Conservation (phyloP, 768 basidiomycete species). For the Russula virescens region DNA sequence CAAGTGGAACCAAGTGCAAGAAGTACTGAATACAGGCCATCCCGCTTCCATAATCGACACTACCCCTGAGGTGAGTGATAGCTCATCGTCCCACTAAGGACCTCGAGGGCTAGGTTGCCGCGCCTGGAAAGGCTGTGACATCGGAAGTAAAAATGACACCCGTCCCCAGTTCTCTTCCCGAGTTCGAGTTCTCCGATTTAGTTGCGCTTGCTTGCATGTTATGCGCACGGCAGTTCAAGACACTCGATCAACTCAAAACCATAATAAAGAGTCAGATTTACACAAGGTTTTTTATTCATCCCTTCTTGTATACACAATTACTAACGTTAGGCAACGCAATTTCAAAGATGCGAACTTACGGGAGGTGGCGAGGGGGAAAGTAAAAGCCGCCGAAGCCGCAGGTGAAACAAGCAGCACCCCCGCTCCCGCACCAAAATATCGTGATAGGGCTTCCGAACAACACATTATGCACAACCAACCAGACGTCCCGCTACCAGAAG, state of each 20-base stretch:
- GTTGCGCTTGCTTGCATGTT: constrained; percentile 75
- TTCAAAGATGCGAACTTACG: constrained; percentile 65
- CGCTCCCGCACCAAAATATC: constrained; percentile 69
- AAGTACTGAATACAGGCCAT: constrained; percentile 52
- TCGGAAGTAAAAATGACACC: constrained; percentile 25
- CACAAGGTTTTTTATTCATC: constrained; percentile 74
- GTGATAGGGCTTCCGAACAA: constrained; percentile 91
- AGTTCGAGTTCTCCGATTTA: constrained; percentile 78
- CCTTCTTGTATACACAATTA: not conserved
- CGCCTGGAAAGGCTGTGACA: constrained; percentile 8
- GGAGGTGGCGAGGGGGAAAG: constrained; percentile 69
- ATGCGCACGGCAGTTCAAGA: constrained; percentile 91
- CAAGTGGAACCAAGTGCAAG: constrained; percentile 97
- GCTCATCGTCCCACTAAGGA: not conserved
- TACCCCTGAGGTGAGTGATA: constrained; percentile 13
- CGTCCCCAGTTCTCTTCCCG: constrained; percentile 34
- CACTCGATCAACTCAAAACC: constrained; percentile 78
- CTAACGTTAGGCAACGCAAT: constrained; percentile 61
- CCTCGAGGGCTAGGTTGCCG: constrained; percentile 11
- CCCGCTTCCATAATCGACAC: constrained; percentile 22
- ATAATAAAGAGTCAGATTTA: constrained; percentile 89
- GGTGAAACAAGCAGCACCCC: constrained; percentile 28
- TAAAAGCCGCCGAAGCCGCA: constrained; percentile 39
- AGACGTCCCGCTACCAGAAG: constrained; percentile 64
- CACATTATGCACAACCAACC: constrained; percentile 90